A percentile compares a stretch with the other conserved stretches of the same genome.
phyloP scores from a whole-genome alignment of 2,329 filamentous ascomycete genomes.

The Aspergillus versicolor region DNA sequence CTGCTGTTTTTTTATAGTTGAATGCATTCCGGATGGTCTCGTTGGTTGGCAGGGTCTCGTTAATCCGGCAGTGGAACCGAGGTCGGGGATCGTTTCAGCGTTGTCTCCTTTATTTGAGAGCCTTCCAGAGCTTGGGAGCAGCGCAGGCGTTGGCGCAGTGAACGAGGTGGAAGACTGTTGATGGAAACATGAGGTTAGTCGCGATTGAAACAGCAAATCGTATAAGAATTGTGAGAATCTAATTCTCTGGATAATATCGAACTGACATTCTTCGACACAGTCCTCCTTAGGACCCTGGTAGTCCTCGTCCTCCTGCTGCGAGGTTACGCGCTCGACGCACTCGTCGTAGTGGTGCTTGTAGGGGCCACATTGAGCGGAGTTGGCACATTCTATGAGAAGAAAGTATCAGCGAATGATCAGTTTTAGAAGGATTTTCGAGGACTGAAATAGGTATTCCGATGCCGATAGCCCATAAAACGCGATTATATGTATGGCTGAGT shows the following conservation, averaged over 20 bases:
- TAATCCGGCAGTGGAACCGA: slow-evolving; percentile 18
- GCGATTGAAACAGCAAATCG: not conserved
- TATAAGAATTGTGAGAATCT: not conserved
- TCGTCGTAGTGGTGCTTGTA: slow-evolving; percentile 98
- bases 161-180: slow-evolving; percentile 93
- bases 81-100: slow-evolving; percentile 13
- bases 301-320: slow-evolving; percentile 65
- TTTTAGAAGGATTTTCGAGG: not conserved
- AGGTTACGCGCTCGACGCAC: slow-evolving; percentile 90
- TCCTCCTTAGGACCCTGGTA: slow-evolving; percentile 79
- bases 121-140: slow-evolving; percentile 90
- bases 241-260: not conserved
- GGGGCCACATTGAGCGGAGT: slow-evolving; percentile 79
- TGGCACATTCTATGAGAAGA: slow-evolving; percentile 71
- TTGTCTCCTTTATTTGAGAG: slow-evolving; percentile 72
- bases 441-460: not conserved
- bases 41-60: slow-evolving; percentile 12
- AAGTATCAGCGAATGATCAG: slow-evolving; percentile 13
- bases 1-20: slow-evolving; percentile 2
- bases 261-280: slow-evolving; percentile 98
- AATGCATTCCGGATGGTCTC: slow-evolving; percentile 3
- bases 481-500: not conserved
- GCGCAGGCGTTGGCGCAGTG: slow-evolving; percentile 94
- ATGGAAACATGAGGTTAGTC: not conserved
- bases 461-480: slow-evolving; percentile 17